Evolutionary conservation across 2,329 filamentous ascomycete species (phyloP).

Genomic region (Penicillium vulpinum): DNA sequence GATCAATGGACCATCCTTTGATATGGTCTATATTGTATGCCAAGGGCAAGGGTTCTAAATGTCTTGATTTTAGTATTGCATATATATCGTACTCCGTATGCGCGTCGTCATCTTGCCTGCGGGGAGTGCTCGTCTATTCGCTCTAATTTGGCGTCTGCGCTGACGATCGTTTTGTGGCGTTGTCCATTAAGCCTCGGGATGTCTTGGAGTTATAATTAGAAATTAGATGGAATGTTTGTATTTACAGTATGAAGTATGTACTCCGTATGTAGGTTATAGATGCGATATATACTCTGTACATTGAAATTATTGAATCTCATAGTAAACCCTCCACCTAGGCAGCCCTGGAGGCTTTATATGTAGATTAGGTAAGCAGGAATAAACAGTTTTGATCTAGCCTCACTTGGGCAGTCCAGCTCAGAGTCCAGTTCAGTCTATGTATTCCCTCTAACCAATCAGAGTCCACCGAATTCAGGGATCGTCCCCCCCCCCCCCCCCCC

Average conservation of each 20-base stretch:
- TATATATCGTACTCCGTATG: too few relatives aligned
- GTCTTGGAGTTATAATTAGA: not conserved
- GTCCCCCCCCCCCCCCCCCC: too few relatives aligned
- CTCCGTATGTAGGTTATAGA: not conserved
- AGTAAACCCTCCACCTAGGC: too few relatives aligned
- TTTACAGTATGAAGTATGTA: not conserved
- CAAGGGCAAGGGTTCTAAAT: not conserved
- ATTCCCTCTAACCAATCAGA: conserved; percentile 8
- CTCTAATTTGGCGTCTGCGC: not conserved
- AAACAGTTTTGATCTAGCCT: too few relatives aligned
- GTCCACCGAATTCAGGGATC: not conserved
- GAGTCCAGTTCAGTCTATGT: too few relatives aligned
- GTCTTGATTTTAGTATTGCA: not conserved
- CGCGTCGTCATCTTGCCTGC: conserved; percentile 1
- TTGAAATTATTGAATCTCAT: not conserved
- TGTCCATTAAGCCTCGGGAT: not conserved
- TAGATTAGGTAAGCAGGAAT: too few relatives aligned
- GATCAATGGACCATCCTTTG: not conserved
- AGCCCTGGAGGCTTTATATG: too few relatives aligned
- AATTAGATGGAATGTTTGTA: not conserved
- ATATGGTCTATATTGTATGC: not conserved
- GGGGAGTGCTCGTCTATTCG: not conserved
- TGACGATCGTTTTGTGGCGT: conserved; percentile 4
- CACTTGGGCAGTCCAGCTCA: too few relatives aligned
- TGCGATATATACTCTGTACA: not conserved